A percentile compares a stretch with the other conserved stretches of the same genome.
Conservation (phyloP, 2,329 filamentous ascomycete species). For the Metarhizium anisopliae region DNA sequence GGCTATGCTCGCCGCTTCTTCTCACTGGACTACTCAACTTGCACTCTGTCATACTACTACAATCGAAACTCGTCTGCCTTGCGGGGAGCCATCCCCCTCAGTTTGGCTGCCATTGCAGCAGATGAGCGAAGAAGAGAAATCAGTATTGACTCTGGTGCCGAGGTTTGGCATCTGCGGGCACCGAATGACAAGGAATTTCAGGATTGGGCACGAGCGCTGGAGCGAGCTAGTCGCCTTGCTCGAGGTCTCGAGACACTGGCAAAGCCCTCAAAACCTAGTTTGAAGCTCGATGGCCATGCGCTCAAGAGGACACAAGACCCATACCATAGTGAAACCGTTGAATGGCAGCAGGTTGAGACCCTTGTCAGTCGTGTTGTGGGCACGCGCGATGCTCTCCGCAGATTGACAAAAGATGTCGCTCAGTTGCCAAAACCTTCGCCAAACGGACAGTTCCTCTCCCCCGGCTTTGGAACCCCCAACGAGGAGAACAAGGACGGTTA, state of each 20-base stretch:
- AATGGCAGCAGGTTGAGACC: conserved; percentile 81
- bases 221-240: conserved; percentile 65
- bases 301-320: conserved; percentile 20
- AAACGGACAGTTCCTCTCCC: conserved; percentile 29
- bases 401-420: conserved; percentile 78
- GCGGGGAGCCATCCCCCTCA: conserved; percentile 84
- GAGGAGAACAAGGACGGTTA: conserved; percentile 38
- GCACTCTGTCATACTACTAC: conserved; percentile 92
- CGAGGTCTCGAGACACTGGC: conserved; percentile 38
- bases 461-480: conserved; percentile 24
- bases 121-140: conserved; percentile 86
- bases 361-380: conserved; percentile 81
- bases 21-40: conserved; percentile 88
- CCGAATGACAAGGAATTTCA: conserved; percentile 76
- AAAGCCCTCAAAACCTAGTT: conserved; percentile 16
- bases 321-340: conserved; percentile 56
- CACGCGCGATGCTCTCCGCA: conserved; percentile 78
- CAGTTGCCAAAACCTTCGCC: conserved; percentile 28
- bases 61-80: conserved; percentile 88
- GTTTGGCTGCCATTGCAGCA: conserved; percentile 80
- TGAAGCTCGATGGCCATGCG: conserved; percentile 19
- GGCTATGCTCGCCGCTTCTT: conserved; percentile 92
- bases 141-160: conserved; percentile 91
- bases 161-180: conserved; percentile 91
- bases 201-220: conserved; percentile 78